These are phyloP conservation scores for Trichoderma guizhouense DNA, from an alignment of 2,329 filamentous ascomycete species.

Conservation along the genomic window DNA sequence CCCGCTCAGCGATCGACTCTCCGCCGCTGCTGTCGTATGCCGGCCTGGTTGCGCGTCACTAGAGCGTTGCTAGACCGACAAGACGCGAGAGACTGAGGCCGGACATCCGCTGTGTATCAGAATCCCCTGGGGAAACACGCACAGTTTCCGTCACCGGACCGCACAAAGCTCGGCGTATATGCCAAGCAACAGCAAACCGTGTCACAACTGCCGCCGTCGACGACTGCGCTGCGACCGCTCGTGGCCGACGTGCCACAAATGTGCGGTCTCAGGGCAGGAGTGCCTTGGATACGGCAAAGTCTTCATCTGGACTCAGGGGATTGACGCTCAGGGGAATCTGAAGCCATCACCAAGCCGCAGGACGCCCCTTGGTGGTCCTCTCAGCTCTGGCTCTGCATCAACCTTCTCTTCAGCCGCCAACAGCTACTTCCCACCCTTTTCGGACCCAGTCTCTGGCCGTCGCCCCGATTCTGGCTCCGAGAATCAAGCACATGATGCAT, in stretches of 20 bases:
- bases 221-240: slow-evolving; percentile 61
- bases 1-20: slow-evolving; percentile 16
- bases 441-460: neutral
- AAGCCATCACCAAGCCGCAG: slow-evolving; percentile 30
- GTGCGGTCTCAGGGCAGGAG: slow-evolving; percentile 50
- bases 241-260: slow-evolving; percentile 58
- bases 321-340: slow-evolving; percentile 48
- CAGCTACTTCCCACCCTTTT: slow-evolving; percentile 18
- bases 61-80: slow-evolving; percentile 13
- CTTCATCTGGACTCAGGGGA: slow-evolving; percentile 56
- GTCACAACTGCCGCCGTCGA: slow-evolving; percentile 21
- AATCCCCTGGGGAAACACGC: neutral
- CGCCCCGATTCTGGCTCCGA: neutral
- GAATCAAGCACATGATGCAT: neutral
- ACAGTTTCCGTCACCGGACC: slow-evolving; percentile 2
- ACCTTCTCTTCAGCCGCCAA: slow-evolving; percentile 3
- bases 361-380: slow-evolving; percentile 16
- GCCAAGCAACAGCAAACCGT: slow-evolving; percentile 24
- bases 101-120: neutral
- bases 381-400: slow-evolving; percentile 8
- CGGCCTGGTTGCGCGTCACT: slow-evolving; percentile 14
- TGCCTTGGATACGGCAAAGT: slow-evolving; percentile 62
- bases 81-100: slow-evolving; percentile 2
- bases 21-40: slow-evolving; percentile 1
- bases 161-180: slow-evolving; percentile 30